Percentiles rank a stretch among this genome's conserved stretches.
Evolutionary conservation across 83 land plant species (phyloP).

Genomic region (Diphasiastrum complanatum): DNA sequence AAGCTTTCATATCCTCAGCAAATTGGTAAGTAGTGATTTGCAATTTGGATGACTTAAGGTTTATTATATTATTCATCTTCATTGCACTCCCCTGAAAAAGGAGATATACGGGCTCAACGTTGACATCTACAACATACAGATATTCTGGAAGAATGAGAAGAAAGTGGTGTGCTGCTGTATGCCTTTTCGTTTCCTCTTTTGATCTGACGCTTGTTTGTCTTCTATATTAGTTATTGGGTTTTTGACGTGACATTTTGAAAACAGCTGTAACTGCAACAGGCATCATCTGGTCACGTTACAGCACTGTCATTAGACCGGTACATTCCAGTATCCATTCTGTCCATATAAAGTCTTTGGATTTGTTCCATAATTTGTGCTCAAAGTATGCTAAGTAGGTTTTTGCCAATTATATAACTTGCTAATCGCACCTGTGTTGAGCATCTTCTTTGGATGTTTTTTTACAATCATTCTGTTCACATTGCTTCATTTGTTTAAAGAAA

Average conservation of each 20-base stretch:
- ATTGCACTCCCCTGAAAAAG: no score
- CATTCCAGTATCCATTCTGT: background rate
- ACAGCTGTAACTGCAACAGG: conserved; percentile 83
- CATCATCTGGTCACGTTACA: conserved; percentile 87
- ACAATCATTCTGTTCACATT: no score
- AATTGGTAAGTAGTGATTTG: conserved; percentile 42
- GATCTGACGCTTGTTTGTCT: background rate
- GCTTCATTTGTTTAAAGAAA: no score
- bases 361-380: no score
- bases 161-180: no score
- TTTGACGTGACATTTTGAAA: conserved; percentile 6
- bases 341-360: no score
- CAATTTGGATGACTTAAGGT: background rate
- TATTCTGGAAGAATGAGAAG: no score
- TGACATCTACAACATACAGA: no score
- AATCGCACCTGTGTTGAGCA: background rate
- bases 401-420: background rate
- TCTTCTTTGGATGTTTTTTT: no score
- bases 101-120: no score
- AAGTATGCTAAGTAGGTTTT: no score
- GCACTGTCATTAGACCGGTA: conserved; percentile 87
- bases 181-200: conserved; percentile 1
- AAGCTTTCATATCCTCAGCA: conserved; percentile 95
- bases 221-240: background rate
- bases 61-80: no score